phyloP scores from a whole-genome alignment of 495 filamentous ascomycete genomes.

The Penicillium nucicola region DNA sequence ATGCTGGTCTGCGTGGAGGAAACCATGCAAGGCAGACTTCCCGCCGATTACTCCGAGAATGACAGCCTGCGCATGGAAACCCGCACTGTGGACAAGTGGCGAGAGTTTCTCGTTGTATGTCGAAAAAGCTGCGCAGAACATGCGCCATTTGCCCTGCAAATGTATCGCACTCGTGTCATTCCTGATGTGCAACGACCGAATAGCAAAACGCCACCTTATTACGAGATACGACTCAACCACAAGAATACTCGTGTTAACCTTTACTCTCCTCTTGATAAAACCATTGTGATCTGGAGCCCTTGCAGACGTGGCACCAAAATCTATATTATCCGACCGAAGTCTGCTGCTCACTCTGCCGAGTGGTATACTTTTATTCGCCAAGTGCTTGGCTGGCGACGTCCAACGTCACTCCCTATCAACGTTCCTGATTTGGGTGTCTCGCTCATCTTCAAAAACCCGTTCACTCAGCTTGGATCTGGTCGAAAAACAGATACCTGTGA shows the following conservation, averaged over 20 bases:
- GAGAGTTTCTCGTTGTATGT: conserved; percentile 70
- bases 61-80: conserved; percentile 59
- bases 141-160: conserved; percentile 56
- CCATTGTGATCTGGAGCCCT: conserved; percentile 64
- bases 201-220: conserved; percentile 48
- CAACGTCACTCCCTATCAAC: conserved; percentile 59
- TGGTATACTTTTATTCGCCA: conserved; percentile 73
- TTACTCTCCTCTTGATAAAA: conserved; percentile 71
- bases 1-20: conserved; percentile 70
- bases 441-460: conserved; percentile 61
- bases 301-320: conserved; percentile 57
- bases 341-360: conserved; percentile 62
- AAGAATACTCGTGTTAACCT: conserved; percentile 60
- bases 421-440: conserved; percentile 67
- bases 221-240: conserved; percentile 55
- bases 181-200: conserved; percentile 55
- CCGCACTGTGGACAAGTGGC: conserved; percentile 63
- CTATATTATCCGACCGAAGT: conserved; percentile 65
- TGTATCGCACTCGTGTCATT: conserved; percentile 71
- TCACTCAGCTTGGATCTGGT: conserved; percentile 50
- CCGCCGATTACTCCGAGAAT: conserved; percentile 66
- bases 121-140: conserved; percentile 53
- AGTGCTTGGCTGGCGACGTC: conserved; percentile 56
- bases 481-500: conserved; percentile 36
- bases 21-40: conserved; percentile 48